Evolutionary conservation across 208 protist species (phyloP).

Genomic region (Herpetomonas tarakana): DNA sequence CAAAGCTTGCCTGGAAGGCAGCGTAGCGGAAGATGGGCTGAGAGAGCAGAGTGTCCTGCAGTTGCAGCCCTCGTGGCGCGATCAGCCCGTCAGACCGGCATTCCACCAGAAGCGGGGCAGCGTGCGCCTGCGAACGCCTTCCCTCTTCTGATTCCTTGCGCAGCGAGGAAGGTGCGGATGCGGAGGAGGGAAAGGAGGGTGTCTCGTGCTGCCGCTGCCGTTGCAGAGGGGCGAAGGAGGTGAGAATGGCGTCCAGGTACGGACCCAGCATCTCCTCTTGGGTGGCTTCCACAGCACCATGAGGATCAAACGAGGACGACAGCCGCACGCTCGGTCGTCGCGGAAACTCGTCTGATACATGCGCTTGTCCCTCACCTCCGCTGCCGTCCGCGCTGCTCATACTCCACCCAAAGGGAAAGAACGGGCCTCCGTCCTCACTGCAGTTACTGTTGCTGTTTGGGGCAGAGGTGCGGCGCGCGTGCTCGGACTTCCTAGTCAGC

Average conservation of each 20-base stretch:
- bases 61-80: slow-evolving; percentile 13
- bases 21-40: slow-evolving; percentile 45
- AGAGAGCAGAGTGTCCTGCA: slow-evolving; percentile 21
- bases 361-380: too few species aligned
- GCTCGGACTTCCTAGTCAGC: background rate
- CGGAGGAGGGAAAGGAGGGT: too few species aligned
- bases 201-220: background rate
- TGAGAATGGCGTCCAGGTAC: background rate
- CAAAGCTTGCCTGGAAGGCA: slow-evolving; percentile 30
- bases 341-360: background rate
- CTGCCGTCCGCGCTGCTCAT: background rate
- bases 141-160: too few species aligned
- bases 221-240: background rate
- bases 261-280: background rate
- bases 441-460: background rate
- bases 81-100: slow-evolving; percentile 28
- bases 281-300: background rate
- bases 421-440: slow-evolving; percentile 14
- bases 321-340: too few species aligned
- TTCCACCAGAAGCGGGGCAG: too few species aligned
- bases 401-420: background rate
- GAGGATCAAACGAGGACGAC: background rate
- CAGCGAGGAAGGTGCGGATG: too few species aligned
- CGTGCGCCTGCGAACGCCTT: too few species aligned
- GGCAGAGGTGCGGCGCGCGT: background rate